Evolutionary conservation across 805 yeast species (phyloP).

Genomic region (Zygoascus ofunaensis): DNA sequence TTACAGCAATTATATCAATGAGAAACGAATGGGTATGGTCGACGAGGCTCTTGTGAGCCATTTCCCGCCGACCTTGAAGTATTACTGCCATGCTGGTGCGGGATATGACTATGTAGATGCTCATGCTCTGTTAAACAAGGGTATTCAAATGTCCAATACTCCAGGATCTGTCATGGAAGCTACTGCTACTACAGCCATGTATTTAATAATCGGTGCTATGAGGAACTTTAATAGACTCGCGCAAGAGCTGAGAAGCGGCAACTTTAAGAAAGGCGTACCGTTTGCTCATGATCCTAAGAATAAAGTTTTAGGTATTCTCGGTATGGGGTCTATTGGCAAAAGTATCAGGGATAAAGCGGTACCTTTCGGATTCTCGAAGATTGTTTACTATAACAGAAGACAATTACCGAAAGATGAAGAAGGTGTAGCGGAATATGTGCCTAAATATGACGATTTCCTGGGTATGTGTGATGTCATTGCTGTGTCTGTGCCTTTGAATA

Average conservation of each 20-base stretch:
- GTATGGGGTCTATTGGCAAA: conserved; percentile 55
- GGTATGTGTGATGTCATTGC: conserved; percentile 39
- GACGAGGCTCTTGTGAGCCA: conserved; percentile 34
- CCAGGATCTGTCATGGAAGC: conserved; percentile 43
- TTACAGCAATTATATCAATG: not conserved
- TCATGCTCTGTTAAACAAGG: conserved; percentile 30
- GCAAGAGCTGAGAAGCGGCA: conserved; percentile 34
- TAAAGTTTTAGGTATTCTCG: conserved; percentile 46
- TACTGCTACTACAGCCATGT: conserved; percentile 50
- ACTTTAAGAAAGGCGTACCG: conserved; percentile 37
- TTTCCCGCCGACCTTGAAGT: conserved; percentile 33
- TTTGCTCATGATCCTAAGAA: conserved; percentile 42
- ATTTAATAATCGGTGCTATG: conserved; percentile 40
- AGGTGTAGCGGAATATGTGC: conserved; percentile 35
- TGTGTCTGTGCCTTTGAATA: conserved; percentile 43
- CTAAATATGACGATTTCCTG: conserved; percentile 38
- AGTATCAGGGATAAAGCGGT: conserved; percentile 41
- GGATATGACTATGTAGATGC: conserved; percentile 48
- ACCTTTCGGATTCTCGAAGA: conserved; percentile 42
- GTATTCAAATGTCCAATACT: conserved; percentile 42
- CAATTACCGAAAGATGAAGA: conserved; percentile 40
- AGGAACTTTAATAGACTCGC: conserved; percentile 40
- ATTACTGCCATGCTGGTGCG: conserved; percentile 42
- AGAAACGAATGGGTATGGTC: conserved; percentile 32
- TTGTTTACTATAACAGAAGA: conserved; percentile 43